Conservation (phyloP, 805 yeast genomes). For the Yarrowia osloensis region DNA sequence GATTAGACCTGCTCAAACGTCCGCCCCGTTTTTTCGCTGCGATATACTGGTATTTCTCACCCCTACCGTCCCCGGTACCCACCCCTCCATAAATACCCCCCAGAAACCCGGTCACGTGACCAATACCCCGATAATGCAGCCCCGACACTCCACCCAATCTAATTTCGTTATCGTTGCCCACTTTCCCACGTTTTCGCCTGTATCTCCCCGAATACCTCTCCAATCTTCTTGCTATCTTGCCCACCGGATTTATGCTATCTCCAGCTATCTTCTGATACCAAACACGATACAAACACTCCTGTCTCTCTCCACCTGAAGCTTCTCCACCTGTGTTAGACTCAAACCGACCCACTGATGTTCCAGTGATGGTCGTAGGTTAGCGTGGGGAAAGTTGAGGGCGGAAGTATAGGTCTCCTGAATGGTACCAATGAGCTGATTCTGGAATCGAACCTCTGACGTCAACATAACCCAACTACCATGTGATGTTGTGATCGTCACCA, state of each 20-base stretch:
- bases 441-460: too few relatives aligned
- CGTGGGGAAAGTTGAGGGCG: not conserved
- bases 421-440: too few relatives aligned
- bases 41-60: too few relatives aligned
- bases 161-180: not conserved
- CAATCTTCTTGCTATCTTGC: not conserved
- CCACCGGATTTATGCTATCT: not conserved
- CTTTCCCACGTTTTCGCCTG: not conserved
- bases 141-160: not conserved
- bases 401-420: too few relatives aligned
- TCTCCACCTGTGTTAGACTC: not conserved
- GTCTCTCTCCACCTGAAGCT: not conserved
- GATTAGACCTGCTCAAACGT: too few relatives aligned
- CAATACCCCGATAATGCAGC: not conserved
- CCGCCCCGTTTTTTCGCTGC: too few relatives aligned
- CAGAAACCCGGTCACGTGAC: not conserved
- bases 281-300: not conserved
- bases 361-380: not conserved
- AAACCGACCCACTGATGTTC: not conserved
- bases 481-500: too few relatives aligned
- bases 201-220: not conserved
- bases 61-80: too few relatives aligned
- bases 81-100: too few relatives aligned
- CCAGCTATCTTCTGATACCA: not conserved
- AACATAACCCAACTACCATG: too few relatives aligned